Evolutionary conservation across 306 rosid species (phyloP).

Genomic region (Dalbergia cultrata): DNA sequence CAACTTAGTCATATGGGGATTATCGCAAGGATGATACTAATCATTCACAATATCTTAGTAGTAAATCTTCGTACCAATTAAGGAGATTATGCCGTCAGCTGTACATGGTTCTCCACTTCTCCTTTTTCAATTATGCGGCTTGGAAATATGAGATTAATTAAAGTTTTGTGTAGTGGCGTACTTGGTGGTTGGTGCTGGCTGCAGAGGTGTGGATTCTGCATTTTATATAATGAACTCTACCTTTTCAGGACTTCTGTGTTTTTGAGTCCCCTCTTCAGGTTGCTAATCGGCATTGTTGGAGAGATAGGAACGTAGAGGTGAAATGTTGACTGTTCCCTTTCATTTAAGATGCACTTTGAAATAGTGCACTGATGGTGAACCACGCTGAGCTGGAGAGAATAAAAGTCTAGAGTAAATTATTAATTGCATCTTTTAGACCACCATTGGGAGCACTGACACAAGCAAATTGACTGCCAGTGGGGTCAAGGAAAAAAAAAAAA

Average conservation of each 20-base stretch:
- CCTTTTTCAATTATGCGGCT: not conserved
- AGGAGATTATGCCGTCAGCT: not conserved
- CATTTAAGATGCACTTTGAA: slow-evolving; percentile 8
- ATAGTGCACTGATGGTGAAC: slow-evolving; percentile 25
- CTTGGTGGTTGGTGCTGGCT: not conserved
- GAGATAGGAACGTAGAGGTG: slow-evolving; percentile 11
- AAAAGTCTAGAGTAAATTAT: slow-evolving; percentile 31
- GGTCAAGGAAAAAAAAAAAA: slow-evolving; percentile 35
- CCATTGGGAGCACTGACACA: slow-evolving; percentile 26
- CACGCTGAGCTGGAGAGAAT: slow-evolving; percentile 32
- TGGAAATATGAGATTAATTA: not conserved
- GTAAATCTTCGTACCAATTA: not conserved
- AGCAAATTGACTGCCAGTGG: slow-evolving; percentile 39
- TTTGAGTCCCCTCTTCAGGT: not conserved
- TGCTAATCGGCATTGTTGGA: slow-evolving; percentile 1
- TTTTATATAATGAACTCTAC: not conserved
- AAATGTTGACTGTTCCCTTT: slow-evolving; percentile 5
- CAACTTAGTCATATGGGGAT: not conserved
- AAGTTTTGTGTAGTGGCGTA: not conserved
- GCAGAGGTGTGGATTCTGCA: slow-evolving; percentile 8
- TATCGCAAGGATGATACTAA: not conserved
- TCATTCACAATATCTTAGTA: not conserved
- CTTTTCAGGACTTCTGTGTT: not conserved
- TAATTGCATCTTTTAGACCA: slow-evolving; percentile 29
- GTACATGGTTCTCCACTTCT: not conserved